phyloP scores from a whole-genome alignment of 1,139 yeast species.

The Debaryomyces coudertii region DNA sequence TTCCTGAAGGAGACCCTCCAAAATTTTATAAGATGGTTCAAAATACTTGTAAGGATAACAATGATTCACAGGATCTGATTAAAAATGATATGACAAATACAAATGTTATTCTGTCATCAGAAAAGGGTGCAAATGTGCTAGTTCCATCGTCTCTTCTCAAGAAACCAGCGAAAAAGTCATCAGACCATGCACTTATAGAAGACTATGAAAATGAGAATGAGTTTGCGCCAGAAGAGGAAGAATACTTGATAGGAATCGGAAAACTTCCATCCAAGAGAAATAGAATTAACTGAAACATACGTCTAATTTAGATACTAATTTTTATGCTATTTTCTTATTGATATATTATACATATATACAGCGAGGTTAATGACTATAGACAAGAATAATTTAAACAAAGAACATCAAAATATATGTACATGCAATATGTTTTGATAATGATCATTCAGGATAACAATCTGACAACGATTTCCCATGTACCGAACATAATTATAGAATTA shows the following conservation, averaged over 20 bases:
- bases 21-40: conserved; percentile 43
- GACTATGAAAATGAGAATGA: conserved; percentile 9
- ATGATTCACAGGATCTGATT: not conserved
- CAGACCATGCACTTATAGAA: conserved; percentile 9
- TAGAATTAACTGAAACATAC: not conserved
- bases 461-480: conserved; percentile 96
- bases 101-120: conserved; percentile 2
- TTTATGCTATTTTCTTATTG: not conserved
- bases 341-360: conserved; percentile 1
- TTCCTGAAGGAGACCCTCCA: conserved; percentile 46
- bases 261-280: conserved; percentile 4
- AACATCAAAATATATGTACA: conserved; percentile 7
- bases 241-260: conserved; percentile 6
- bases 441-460: conserved; percentile 52
- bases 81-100: not conserved
- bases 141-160: conserved; percentile 7
- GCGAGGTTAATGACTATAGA: conserved; percentile 11
- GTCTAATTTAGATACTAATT: not conserved
- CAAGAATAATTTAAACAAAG: conserved; percentile 1
- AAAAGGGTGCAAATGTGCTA: conserved; percentile 3
- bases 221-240: conserved; percentile 20
- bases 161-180: conserved; percentile 7
- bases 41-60: conserved; percentile 24
- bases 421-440: not conserved
- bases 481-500: conserved; percentile 97